Evolutionary conservation across 2,329 filamentous ascomycete species (phyloP).

Genomic region (Verticillium nubilum): DNA sequence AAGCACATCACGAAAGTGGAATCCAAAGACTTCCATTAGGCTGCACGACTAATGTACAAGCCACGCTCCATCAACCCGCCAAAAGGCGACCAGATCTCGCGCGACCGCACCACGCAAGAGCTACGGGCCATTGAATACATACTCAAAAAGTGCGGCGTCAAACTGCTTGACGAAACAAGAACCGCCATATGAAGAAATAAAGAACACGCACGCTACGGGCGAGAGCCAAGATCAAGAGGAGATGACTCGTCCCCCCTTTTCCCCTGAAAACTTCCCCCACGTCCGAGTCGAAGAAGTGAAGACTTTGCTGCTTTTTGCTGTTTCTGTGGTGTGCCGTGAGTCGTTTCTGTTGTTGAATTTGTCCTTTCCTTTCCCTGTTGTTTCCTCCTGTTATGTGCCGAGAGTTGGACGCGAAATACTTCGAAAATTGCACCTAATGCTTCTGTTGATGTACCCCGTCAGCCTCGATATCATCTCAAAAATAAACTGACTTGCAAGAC

Average conservation of each 20-base stretch:
- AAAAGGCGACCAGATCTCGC: not conserved
- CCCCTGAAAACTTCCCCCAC: not conserved
- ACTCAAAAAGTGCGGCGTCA: not conserved
- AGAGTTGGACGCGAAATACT: too few species aligned
- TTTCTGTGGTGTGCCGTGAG: not conserved
- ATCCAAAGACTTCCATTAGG: not conserved
- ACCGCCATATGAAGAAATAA: not conserved
- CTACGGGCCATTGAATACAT: not conserved
- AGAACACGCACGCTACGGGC: not conserved
- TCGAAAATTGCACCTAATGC: too few species aligned
- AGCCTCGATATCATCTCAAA: too few species aligned
- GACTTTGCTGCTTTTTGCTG: not conserved
- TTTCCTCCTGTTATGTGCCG: slow-evolving; percentile 20
- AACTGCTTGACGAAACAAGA: not conserved
- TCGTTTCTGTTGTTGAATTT: not conserved
- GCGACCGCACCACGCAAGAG: not conserved
- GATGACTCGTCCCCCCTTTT: not conserved
- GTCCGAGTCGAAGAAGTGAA: not conserved
- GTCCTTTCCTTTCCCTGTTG: not conserved
- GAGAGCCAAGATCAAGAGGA: not conserved
- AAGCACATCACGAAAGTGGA: not conserved
- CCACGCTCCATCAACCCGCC: not conserved
- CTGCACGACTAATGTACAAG: not conserved
- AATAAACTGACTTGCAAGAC: too few species aligned
- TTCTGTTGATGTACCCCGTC: too few species aligned